phyloP scores from a whole-genome alignment of 768 basidiomycete genomes.

The Boletus tomentosulus region DNA sequence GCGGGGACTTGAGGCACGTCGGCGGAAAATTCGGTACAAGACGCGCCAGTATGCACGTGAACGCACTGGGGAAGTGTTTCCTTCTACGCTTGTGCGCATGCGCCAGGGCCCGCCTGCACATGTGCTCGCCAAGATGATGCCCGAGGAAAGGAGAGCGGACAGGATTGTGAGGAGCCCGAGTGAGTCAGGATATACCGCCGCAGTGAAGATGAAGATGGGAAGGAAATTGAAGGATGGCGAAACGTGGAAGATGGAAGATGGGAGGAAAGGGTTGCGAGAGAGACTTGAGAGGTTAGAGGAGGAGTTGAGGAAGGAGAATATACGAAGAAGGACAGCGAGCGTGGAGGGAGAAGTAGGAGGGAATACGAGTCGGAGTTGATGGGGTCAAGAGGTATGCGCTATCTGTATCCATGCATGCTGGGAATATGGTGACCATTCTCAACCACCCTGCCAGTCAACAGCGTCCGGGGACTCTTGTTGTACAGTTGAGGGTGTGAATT shows the following conservation, averaged over 20 bases:
- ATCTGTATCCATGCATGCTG: neutral
- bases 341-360: neutral
- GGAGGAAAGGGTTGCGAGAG: constrained; percentile 23
- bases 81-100: constrained; percentile 43
- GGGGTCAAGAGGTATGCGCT: constrained; percentile 3
- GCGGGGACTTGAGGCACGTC: constrained; percentile 51
- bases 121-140: constrained; percentile 49
- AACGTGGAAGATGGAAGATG: constrained; percentile 34
- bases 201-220: constrained; percentile 54
- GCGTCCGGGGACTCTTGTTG: neutral
- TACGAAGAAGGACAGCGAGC: constrained; percentile 7
- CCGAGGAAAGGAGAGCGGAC: constrained; percentile 38
- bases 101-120: constrained; percentile 62
- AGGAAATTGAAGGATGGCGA: constrained; percentile 40
- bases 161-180: too few relatives aligned
- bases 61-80: constrained; percentile 56
- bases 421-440: neutral
- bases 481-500: neutral
- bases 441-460: neutral
- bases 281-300: constrained; percentile 26
- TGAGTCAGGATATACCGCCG: constrained; percentile 71
- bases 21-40: constrained; percentile 60
- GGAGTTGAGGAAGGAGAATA: constrained; percentile 31
- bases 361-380: neutral
- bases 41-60: constrained; percentile 59